phyloP scores from a whole-genome alignment of 305 asterid genomes.

The Fraxinus dipetala region DNA sequence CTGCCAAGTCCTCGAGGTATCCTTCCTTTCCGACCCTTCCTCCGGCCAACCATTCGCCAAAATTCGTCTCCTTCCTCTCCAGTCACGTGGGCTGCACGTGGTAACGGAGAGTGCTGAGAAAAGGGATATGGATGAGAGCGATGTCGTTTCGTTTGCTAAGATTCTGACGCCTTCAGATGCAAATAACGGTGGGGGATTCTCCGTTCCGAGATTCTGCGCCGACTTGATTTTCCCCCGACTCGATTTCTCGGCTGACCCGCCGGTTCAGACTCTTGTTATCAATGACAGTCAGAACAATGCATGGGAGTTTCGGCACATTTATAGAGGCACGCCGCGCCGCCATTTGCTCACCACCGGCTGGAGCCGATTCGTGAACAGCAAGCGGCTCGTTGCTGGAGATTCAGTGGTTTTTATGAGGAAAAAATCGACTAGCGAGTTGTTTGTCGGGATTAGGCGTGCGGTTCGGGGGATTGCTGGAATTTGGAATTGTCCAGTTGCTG shows the following conservation, averaged over 20 bases:
- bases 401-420: slow-evolving; percentile 48
- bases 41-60: slow-evolving; percentile 39
- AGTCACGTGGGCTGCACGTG: background rate
- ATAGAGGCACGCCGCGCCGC: slow-evolving; percentile 41
- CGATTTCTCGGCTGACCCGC: slow-evolving; percentile 43
- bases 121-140: slow-evolving; percentile 14
- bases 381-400: slow-evolving; percentile 59
- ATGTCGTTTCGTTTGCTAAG: slow-evolving; percentile 41
- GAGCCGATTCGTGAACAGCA: slow-evolving; percentile 58
- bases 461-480: slow-evolving; percentile 15
- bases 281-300: background rate
- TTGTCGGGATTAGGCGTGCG: slow-evolving; percentile 50
- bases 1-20: slow-evolving; percentile 44
- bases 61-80: slow-evolving; percentile 32
- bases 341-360: slow-evolving; percentile 73
- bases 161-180: slow-evolving; percentile 61
- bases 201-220: slow-evolving; percentile 60
- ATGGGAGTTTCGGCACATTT: slow-evolving; percentile 24
- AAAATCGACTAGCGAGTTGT: slow-evolving; percentile 34
- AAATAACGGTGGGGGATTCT: slow-evolving; percentile 70
- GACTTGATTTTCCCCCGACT: slow-evolving; percentile 49
- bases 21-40: slow-evolving; percentile 32
- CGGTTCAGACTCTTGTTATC: slow-evolving; percentile 45
- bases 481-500: background rate
- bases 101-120: background rate